These are phyloP conservation scores for Citrullus mucosospermus DNA, from an alignment of 306 rosid species.

Conservation along the genomic window DNA sequence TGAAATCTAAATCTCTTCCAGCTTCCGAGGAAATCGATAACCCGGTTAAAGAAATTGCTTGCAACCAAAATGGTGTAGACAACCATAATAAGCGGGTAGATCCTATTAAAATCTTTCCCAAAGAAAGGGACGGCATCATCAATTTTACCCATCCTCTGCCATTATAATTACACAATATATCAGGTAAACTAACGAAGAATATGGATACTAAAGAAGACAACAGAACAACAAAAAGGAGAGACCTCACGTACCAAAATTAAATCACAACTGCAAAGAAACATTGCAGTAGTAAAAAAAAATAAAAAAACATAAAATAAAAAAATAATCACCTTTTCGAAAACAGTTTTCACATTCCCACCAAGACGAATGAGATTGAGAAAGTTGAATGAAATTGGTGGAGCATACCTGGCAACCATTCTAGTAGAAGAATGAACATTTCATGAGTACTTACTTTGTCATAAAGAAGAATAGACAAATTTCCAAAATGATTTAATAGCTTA, in stretches of 20 bases:
- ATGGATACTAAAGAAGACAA: not conserved
- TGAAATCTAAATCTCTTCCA: constrained; percentile 74
- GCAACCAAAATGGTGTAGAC: constrained; percentile 90
- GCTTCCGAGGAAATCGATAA: constrained; percentile 72
- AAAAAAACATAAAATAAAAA: not conserved
- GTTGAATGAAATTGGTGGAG: constrained; percentile 94
- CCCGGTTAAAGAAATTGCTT: constrained; percentile 72
- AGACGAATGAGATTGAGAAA: constrained; percentile 86
- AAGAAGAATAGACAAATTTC: not conserved
- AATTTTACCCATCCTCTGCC: constrained; percentile 93
- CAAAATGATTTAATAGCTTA: not conserved
- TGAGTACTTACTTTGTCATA: not conserved
- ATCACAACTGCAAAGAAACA: not conserved
- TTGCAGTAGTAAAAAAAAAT: not conserved
- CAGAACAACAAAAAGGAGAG: constrained; percentile 1
- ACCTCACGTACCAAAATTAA: not conserved
- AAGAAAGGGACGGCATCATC: constrained; percentile 80
- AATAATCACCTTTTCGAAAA: constrained; percentile 66
- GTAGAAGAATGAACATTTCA: constrained; percentile 6
- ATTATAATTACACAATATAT: constrained; percentile 19
- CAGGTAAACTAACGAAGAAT: constrained; percentile 13
- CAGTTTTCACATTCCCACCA: constrained; percentile 34
- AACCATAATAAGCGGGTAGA: constrained; percentile 96
- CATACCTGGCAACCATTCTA: constrained; percentile 98
- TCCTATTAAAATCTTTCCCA: constrained; percentile 67